Base-by-base conservation (phyloP, 257 asterid species). In the Avicennia marina region DNA sequence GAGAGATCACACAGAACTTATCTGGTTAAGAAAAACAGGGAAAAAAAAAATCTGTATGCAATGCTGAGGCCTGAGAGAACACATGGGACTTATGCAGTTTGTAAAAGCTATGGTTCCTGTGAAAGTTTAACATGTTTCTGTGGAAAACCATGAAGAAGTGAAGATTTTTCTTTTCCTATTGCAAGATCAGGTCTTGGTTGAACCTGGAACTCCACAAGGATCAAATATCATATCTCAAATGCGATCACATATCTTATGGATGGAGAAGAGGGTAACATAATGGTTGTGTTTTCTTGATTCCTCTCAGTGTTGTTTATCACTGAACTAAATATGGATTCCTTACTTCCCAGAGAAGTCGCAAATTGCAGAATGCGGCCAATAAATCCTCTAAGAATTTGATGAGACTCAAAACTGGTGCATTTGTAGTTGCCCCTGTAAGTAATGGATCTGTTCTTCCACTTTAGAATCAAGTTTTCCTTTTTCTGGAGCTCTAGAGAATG, bases 191-290 rank as follows among this genome's bases (percentile, higher is more conserved):
- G 78, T 91, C 65, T 40, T 88, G 71, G 88, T 86, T 58, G 98
- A 91, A 72, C 98, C 98, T 41, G 98, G 97, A 66, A 85, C 95
- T 47, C 98, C 97, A 48, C 95, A 88, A 71, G 98, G 98, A 81
- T 85, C 95, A 65, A 81, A 76, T 72, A 83, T 91, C 62, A 91
- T 91, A 63, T 78, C 96, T 25, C 98, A 88, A 67, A 74, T 91
- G 90, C 81, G 97, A 71, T 88, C 98, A 31, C 90, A 91, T 71
- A 86, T 88, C 71, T 65, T 91, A 65, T 91, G 98, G 95, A 80
- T 86, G 97, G 98, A 91, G 78, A 78, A 75, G 33, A 78, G 98
- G 95, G 98, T 91, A 67, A 80, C 22, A 21, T 26, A 9, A 38
- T 55, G 48, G 44, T 32, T 65, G 58, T 33, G 36, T 70, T 58